Percentiles rank a stretch among this genome's conserved stretches.
These are phyloP conservation scores for Coemansia sp. DNA, from an alignment of 192 early-diverging fungal species.

Conservation along the genomic window DNA sequence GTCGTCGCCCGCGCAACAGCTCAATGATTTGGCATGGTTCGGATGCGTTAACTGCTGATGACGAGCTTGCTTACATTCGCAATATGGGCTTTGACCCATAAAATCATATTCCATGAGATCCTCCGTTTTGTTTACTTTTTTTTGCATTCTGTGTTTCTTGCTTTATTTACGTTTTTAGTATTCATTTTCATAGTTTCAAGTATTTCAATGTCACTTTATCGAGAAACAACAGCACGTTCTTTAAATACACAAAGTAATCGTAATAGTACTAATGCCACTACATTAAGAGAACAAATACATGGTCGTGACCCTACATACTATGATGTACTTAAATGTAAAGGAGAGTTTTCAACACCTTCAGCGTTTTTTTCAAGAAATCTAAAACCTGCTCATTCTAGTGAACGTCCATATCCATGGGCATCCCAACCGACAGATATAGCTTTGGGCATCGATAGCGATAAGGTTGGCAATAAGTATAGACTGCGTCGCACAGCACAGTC, in stretches of 20 bases:
- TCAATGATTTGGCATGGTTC: conserved; percentile 55
- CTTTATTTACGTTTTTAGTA: background rate
- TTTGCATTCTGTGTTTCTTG: conserved; percentile 1
- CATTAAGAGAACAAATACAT: background rate
- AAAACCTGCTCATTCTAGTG: conserved; percentile 25
- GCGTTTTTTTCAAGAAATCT: conserved; percentile 27
- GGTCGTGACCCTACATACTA: conserved; percentile 40
- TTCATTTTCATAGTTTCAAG: background rate
- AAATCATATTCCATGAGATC: background rate
- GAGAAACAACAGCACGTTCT: conserved; percentile 13
- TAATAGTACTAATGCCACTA: background rate
- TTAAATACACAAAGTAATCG: conserved; percentile 11
- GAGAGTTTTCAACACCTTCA: conserved; percentile 35
- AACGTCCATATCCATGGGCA: conserved; percentile 30
- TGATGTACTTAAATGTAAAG: conserved; percentile 45
- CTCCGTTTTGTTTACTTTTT: conserved; percentile 17
- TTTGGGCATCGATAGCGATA: background rate
- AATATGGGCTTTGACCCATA: conserved; percentile 51
- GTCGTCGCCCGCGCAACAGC: conserved; percentile 46
- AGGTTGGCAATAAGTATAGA: conserved; percentile 18
- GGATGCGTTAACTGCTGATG: conserved; percentile 46
- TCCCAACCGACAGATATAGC: background rate
- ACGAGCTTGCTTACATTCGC: conserved; percentile 52
- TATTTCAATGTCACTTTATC: conserved; percentile 25
- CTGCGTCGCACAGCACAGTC: conserved; percentile 19